These are phyloP conservation scores for Royoungia palumana DNA, from an alignment of 768 basidiomycete species.

Conservation along the genomic window DNA sequence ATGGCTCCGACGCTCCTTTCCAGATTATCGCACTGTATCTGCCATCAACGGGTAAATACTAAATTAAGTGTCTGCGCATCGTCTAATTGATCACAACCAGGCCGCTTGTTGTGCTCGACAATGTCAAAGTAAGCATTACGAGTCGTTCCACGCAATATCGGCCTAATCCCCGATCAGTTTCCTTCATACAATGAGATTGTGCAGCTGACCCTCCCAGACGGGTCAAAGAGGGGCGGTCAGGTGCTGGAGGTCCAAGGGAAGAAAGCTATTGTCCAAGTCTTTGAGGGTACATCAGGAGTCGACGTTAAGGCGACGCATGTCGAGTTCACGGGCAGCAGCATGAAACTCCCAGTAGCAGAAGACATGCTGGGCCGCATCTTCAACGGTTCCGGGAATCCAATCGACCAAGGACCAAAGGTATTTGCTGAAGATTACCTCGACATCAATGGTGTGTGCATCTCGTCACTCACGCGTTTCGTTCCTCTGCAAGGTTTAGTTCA, in stretches of 20 bases:
- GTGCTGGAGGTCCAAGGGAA: slow-evolving; percentile 98
- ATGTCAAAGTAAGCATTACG: slow-evolving; percentile 76
- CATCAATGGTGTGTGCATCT: slow-evolving; percentile 78
- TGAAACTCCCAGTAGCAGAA: slow-evolving; percentile 98
- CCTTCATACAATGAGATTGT: slow-evolving; percentile 99
- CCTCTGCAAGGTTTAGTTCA: slow-evolving; percentile 32
- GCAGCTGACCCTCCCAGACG: slow-evolving; percentile 91
- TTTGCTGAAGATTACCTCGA: slow-evolving; percentile 99
- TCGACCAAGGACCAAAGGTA: slow-evolving; percentile 97
- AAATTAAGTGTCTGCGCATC: not conserved
- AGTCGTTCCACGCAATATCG: not conserved
- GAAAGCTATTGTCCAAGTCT: slow-evolving; percentile 99
- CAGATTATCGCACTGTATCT: slow-evolving; percentile 97
- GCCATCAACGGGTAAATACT: slow-evolving; percentile 88
- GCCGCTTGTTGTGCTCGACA: slow-evolving; percentile 94
- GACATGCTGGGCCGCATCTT: slow-evolving; percentile 99
- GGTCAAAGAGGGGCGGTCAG: slow-evolving; percentile 92
- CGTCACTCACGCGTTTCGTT: not conserved
- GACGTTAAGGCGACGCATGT: slow-evolving; percentile 98
- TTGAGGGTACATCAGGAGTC: slow-evolving; percentile 96
- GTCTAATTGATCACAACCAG: slow-evolving; percentile 39
- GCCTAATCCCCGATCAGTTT: slow-evolving; percentile 53
- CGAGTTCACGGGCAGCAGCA: slow-evolving; percentile 96
- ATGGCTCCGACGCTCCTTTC: slow-evolving; percentile 12
- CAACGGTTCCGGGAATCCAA: slow-evolving; percentile 97